Conservation (phyloP, 148 eudicot species). For the Polygonum maritimum region DNA sequence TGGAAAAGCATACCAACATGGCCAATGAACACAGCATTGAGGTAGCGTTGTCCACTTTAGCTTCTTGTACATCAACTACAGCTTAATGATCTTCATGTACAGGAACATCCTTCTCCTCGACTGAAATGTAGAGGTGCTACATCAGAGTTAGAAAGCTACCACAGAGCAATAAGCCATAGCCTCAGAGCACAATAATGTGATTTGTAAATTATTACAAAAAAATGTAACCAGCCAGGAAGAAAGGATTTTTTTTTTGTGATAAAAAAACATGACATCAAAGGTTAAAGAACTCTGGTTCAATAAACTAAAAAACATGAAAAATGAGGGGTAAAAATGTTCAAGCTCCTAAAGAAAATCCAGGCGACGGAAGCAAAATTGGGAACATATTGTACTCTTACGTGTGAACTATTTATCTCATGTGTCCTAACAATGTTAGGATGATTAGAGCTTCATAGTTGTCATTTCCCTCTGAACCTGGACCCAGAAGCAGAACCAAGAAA, state of each 20-base stretch:
- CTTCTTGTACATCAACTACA: constrained; percentile 26
- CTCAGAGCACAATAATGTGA: not conserved
- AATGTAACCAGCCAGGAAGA: not conserved
- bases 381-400: too few species aligned
- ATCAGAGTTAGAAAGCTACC: not conserved
- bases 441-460: too few species aligned
- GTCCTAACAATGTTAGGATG: too few species aligned
- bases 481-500: too few species aligned
- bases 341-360: too few species aligned
- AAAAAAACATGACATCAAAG: not conserved
- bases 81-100: constrained; percentile 33
- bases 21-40: constrained; percentile 95
- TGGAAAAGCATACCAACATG: constrained; percentile 72
- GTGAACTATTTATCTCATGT: too few species aligned
- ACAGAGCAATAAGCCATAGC: not conserved
- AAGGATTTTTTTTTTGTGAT: not conserved
- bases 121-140: constrained; percentile 10
- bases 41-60: constrained; percentile 48
- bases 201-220: not conserved
- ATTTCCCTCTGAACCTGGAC: too few species aligned
- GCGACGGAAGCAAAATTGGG: too few species aligned
- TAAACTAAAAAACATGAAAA: too few species aligned
- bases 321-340: too few species aligned
- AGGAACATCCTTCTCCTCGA: constrained; percentile 19
- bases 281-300: too few species aligned